These are phyloP conservation scores for Coemansia sp. DNA, from an alignment of 192 early-diverging fungal species.

Conservation along the genomic window DNA sequence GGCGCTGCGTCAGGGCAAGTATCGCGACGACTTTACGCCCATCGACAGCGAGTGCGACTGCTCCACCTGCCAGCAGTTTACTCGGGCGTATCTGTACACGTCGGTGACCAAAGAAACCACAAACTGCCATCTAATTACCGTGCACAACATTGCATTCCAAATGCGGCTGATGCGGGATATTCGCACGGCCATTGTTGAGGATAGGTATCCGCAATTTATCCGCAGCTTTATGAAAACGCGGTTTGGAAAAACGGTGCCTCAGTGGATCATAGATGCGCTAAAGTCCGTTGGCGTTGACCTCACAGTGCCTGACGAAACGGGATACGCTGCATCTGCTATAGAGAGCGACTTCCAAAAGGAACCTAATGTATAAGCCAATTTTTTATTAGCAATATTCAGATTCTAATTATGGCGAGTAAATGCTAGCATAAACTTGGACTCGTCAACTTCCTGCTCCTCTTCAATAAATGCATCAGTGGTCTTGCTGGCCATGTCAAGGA, in stretches of 20 bases:
- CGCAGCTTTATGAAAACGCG: slow-evolving; percentile 65
- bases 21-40: slow-evolving; percentile 62
- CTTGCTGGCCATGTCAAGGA: slow-evolving; percentile 46
- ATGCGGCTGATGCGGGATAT: slow-evolving; percentile 79
- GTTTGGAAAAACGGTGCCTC: slow-evolving; percentile 63
- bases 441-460: slow-evolving; percentile 76
- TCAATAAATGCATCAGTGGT: slow-evolving; percentile 60
- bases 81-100: slow-evolving; percentile 69
- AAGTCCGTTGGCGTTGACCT: slow-evolving; percentile 68
- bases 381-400: background rate
- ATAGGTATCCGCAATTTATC: slow-evolving; percentile 68
- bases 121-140: slow-evolving; percentile 74
- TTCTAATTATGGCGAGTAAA: slow-evolving; percentile 46
- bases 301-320: slow-evolving; percentile 23
- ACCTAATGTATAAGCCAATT: slow-evolving; percentile 17
- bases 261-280: slow-evolving; percentile 72
- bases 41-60: slow-evolving; percentile 79
- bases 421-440: slow-evolving; percentile 70
- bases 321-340: slow-evolving; percentile 35
- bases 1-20: slow-evolving; percentile 61
- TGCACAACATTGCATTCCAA: slow-evolving; percentile 86
- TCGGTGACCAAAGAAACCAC: slow-evolving; percentile 72
- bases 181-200: slow-evolving; percentile 65
- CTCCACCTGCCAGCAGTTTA: slow-evolving; percentile 70
- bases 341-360: slow-evolving; percentile 43